Evolutionary conservation across 108 stramenopile species (phyloP), one percentile per base, ranked within the genome.

Genomic region (Chaetoceros tenuissimus): DNA sequence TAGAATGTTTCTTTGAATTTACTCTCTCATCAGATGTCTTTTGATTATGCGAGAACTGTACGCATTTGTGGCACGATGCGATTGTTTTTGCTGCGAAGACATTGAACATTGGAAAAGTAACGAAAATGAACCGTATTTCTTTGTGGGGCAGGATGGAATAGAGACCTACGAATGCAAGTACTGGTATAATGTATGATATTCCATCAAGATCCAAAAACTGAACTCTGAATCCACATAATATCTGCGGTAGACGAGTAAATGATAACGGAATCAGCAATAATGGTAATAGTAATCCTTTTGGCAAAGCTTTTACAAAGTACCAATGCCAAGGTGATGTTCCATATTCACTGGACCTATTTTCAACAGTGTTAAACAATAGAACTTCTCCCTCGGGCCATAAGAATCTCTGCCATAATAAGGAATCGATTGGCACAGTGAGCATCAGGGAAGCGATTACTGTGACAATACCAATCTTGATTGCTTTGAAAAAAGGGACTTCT

Each of bases 371-470:
- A 72, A 87, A 98, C 48, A 89, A 94, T 53, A 97, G 86, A 1
- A 99, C 99, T 53, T 73, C 78, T 31, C 96, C 96, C 70, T 99
- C 99, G 7, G 99, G 96, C 99, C 99, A 99, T n/a, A 99, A 55
- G 10, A 62, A 59, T 40, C 80, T 49, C 69, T 77, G 76, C 95
- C 95, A 96, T 64, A 98, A 59, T 28, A 78, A 27, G 23, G 89
- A 86, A 64, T 99, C 97, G 21, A 97, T 51, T 7, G 86, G 88
- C 29, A 92, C 74, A 24, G 93, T 94, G 13, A 89, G 3, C 3
- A 77, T 7, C 26, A 98, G 57, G 31, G 81, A 62, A 10, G 67
- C n/a, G 2, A 74, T 31, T 0, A 84, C 83, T 13, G 87, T 74
- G 1, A 64, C 24, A 24, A 89, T 18, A 22, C 96, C 96, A 60